phyloP scores from a whole-genome alignment of 1,284 basidiomycete species.

The Naganishia sp. region DNA sequence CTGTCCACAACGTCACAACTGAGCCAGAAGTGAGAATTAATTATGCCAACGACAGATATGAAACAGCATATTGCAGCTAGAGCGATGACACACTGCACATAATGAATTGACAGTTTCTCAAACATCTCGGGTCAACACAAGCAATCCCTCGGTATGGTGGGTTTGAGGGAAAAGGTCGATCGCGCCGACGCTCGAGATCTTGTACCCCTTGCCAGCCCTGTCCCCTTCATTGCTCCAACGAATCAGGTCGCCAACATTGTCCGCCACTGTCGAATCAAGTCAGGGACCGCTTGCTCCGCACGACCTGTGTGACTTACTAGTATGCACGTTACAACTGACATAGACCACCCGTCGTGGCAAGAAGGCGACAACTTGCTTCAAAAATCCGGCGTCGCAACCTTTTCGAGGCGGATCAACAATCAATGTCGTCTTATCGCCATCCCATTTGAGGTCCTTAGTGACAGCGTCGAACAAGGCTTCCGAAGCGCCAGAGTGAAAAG shows the following conservation, averaged over 20 bases:
- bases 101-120: neutral
- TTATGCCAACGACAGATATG: neutral
- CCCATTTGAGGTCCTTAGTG: conserved; percentile 46
- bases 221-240: conserved; percentile 38
- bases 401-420: conserved; percentile 87
- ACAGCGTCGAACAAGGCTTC: conserved; percentile 68
- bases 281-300: neutral
- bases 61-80: neutral
- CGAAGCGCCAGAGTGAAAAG: conserved; percentile 70
- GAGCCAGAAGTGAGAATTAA: neutral
- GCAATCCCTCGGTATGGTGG: conserved; percentile 59
- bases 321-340: conserved; percentile 83
- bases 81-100: neutral
- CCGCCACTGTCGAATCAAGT: conserved; percentile 34
- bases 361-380: conserved; percentile 75
- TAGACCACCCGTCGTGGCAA: conserved; percentile 74
- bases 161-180: conserved; percentile 94
- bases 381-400: conserved; percentile 80
- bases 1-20: neutral
- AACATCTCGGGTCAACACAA: conserved; percentile 31
- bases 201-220: conserved; percentile 52
- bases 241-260: conserved; percentile 33
- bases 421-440: conserved; percentile 63
- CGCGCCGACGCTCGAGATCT: conserved; percentile 75
- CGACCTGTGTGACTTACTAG: conserved; percentile 44